phyloP scores from a whole-genome alignment of 306 rosid species.

The Fagus sylvatica region DNA sequence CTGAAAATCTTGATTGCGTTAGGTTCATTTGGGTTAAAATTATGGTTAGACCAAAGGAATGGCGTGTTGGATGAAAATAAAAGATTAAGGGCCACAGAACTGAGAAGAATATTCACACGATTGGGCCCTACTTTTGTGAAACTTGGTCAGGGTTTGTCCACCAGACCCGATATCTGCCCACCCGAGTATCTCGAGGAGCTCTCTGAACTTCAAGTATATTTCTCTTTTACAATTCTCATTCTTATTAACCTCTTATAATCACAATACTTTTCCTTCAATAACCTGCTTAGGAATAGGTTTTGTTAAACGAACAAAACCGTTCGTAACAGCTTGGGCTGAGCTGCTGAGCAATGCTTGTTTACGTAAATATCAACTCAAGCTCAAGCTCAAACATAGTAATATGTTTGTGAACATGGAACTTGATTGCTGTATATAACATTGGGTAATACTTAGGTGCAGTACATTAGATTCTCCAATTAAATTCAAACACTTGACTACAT shows the following conservation, averaged over 20 bases:
- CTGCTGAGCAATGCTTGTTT: too few species aligned
- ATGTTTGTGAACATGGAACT: too few species aligned
- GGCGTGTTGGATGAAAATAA: constrained; percentile 60
- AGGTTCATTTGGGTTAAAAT: constrained; percentile 58
- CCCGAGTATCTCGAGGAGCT: constrained; percentile 87
- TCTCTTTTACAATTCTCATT: neutral
- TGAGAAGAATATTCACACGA: constrained; percentile 59
- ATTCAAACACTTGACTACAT: too few species aligned
- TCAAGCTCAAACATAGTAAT: too few species aligned
- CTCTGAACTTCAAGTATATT: constrained; percentile 75
- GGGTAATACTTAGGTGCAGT: too few species aligned
- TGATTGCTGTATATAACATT: too few species aligned
- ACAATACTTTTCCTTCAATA: neutral
- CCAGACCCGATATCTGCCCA: constrained; percentile 92
- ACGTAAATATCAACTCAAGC: too few species aligned
- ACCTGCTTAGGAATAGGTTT: neutral
- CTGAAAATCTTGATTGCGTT: constrained; percentile 56
- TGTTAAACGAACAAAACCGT: too few species aligned
- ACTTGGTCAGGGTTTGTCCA: constrained; percentile 92
- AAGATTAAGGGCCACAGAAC: constrained; percentile 68
- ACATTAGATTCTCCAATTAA: too few species aligned
- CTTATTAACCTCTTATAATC: neutral
- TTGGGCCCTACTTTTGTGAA: constrained; percentile 98
- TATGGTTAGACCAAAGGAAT: constrained; percentile 60
- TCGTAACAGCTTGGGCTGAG: too few species aligned